A percentile compares a stretch with the other conserved stretches of the same genome.
These are phyloP conservation scores for Albifimbria verrucaria DNA, from an alignment of 2,329 filamentous ascomycete species.

Conservation along the genomic window DNA sequence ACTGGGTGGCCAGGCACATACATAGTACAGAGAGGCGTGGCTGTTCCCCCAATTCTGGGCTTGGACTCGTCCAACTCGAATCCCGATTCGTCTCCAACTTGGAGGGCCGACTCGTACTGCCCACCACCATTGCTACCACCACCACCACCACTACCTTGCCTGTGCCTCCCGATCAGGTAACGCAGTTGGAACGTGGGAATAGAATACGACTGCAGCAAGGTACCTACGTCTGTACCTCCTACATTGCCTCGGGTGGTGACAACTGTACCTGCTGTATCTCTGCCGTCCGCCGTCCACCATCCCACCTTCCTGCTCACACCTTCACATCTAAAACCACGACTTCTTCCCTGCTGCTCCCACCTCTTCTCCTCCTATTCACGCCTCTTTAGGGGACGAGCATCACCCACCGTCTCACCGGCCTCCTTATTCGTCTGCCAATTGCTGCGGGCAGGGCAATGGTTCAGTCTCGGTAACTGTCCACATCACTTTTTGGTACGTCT, in stretches of 20 bases:
- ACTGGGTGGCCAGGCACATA: not conserved
- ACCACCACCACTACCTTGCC: not conserved
- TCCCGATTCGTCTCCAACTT: not conserved
- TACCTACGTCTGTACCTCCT: no score
- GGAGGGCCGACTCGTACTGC: not conserved
- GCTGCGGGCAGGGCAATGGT: slow-evolving; percentile 35
- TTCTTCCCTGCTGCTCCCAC: not conserved
- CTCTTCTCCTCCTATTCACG: not conserved
- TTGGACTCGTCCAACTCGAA: not conserved
- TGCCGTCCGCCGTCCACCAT: no score
- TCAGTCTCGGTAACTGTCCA: slow-evolving; percentile 30
- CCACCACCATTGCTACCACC: not conserved
- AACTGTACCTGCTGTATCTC: no score
- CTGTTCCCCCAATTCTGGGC: not conserved
- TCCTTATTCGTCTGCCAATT: slow-evolving; percentile 25
- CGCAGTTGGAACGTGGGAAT: not conserved
- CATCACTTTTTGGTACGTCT: slow-evolving; percentile 9
- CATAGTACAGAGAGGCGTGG: not conserved
- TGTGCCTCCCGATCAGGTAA: not conserved
- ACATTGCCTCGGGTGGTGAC: no score
- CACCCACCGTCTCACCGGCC: slow-evolving; percentile 3
- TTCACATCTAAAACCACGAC: not conserved
- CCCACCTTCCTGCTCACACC: not conserved
- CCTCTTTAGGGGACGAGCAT: not conserved
- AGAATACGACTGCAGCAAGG: no score